Conservation (phyloP, 257 asterid genomes). For the Primulina huaijiensis region DNA sequence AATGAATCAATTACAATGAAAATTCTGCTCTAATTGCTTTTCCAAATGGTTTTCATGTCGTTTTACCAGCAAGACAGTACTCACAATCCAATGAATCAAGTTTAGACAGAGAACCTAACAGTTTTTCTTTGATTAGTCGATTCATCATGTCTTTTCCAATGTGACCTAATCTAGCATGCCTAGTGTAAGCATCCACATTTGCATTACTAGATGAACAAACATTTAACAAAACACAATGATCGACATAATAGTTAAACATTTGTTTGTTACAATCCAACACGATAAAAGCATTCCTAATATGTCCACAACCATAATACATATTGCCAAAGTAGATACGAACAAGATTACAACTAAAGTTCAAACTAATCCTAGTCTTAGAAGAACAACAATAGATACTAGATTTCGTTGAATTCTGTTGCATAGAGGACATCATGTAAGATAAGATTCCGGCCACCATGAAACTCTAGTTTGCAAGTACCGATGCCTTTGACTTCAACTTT, state of each 20-base stretch:
- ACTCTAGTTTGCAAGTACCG: background rate
- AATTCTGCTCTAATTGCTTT: too few relatives aligned
- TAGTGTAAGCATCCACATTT: background rate
- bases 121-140: background rate
- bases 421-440: background rate
- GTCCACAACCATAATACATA: background rate
- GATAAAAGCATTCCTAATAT: background rate
- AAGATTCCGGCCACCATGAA: background rate
- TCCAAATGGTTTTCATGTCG: too few relatives aligned
- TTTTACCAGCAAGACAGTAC: too few relatives aligned
- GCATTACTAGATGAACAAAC: background rate
- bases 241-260: background rate
- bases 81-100: too few relatives aligned
- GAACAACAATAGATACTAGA: background rate
- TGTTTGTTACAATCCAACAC: background rate
- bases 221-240: background rate
- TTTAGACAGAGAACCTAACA: too few relatives aligned
- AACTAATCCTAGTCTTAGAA: background rate
- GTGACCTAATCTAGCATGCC: background rate
- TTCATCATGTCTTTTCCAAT: background rate
- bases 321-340: background rate
- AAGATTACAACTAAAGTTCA: background rate
- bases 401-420: conserved; percentile 1
- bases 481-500: background rate
- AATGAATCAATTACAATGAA: too few relatives aligned